Evolutionary conservation across 495 filamentous ascomycete species (phyloP), one percentile per base, ranked within the genome.

Genomic region (Ramalina intermedia): DNA sequence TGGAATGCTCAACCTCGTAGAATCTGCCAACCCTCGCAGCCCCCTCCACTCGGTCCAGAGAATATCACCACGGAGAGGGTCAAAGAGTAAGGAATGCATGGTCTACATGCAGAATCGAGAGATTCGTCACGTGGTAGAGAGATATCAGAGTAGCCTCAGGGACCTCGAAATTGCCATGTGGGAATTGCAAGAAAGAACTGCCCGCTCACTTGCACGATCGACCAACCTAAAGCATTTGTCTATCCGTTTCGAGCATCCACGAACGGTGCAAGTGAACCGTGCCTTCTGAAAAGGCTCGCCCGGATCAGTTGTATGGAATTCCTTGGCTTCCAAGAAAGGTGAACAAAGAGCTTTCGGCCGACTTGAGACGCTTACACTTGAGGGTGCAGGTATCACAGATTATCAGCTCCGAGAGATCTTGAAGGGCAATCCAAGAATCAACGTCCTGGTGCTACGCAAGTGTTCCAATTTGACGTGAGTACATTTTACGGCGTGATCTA

Each of bases 391-490:
- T 11, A 62, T 68, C 37, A 66, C 61, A 11, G 56, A 62, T 4
- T 68, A 60, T 54, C 65, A 68, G 47, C 47, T 68, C 27, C 56
- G 47, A 37, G 60, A 58, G 57, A 54, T 66, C 8, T 56, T 68
- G 38, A 56, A 60, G 48, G 50, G 49, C 14, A 68, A 68, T 17
- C 55, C 57, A 4, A 48, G 47, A 2, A 33, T 66, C 12, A 63
- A 27, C 11, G 58, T 55, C 11, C 23, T 65, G 29, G 59, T 63
- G 38, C 26, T 68, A 40, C 55, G 55, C 20, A 68, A 60, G 17
- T 68, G 65, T 33, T 55, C 56, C 14, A 61, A 56, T 12, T 57
- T 56, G 2, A 62, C 60, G 4, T 58, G 59, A 1, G 29, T 33
- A 11, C 8, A 33, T 33, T 13, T 13, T 0, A 6, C 7, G 29